Evolutionary conservation across 1,284 basidiomycete genomes (phyloP).

Genomic region (Tilletia caries): DNA sequence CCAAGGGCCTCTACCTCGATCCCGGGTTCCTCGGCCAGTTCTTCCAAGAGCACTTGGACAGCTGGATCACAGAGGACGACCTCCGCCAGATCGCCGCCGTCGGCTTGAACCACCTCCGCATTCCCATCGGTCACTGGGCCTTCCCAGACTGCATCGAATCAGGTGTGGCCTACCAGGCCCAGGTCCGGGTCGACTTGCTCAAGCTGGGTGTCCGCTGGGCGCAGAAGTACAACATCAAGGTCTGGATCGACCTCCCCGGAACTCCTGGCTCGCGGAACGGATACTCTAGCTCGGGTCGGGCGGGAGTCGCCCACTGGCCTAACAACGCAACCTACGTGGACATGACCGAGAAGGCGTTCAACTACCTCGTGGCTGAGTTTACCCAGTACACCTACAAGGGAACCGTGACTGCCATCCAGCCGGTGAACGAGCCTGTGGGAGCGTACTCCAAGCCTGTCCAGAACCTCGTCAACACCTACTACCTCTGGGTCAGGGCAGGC

Average conservation of each 20-base stretch:
- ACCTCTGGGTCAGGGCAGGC: conserved; percentile 20
- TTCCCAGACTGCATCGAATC: conserved; percentile 13
- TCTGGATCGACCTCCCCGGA: conserved; percentile 18
- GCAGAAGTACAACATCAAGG: conserved; percentile 14
- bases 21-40: conserved; percentile 6
- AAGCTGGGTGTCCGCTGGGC: conserved; percentile 15
- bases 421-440: conserved; percentile 14
- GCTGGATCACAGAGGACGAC: conserved; percentile 21
- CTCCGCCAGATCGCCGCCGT: conserved; percentile 18
- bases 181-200: conserved; percentile 17
- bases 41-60: conserved; percentile 14
- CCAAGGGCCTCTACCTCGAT: conserved; percentile 15
- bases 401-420: conserved; percentile 17
- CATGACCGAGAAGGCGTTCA: conserved; percentile 14
- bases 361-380: conserved; percentile 16
- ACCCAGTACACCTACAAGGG: conserved; percentile 16
- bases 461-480: conserved; percentile 19
- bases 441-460: conserved; percentile 11
- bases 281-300: neutral
- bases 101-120: conserved; percentile 24
- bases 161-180: conserved; percentile 3
- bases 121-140: conserved; percentile 16
- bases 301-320: conserved; percentile 13
- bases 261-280: conserved; percentile 17
- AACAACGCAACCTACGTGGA: conserved; percentile 1